Percentiles rank a stretch among this genome's conserved stretches.
phyloP scores from a whole-genome alignment of 1,284 basidiomycete genomes.

The Sanguinoderma infundibulare region DNA sequence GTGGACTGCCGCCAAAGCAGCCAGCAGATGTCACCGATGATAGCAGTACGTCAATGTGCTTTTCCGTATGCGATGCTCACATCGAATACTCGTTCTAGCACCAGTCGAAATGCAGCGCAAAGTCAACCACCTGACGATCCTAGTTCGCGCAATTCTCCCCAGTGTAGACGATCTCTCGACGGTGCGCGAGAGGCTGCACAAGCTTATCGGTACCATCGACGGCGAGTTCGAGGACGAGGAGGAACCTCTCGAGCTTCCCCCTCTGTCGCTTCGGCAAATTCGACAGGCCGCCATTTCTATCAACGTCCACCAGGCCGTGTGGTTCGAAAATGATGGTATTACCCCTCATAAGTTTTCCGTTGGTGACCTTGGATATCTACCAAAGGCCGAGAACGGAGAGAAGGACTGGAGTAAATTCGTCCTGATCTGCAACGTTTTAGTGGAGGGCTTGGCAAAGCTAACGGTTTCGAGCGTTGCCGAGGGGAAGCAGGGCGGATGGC shows the following conservation, averaged over 20 bases:
- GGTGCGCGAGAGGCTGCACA: conserved; percentile 31
- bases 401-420: conserved; percentile 39
- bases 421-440: conserved; percentile 44
- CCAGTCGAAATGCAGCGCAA: conserved; percentile 28
- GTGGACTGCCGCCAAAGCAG: conserved; percentile 14
- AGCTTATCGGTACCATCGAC: conserved; percentile 38
- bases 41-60: conserved; percentile 9
- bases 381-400: conserved; percentile 36
- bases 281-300: conserved; percentile 43
- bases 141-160: conserved; percentile 45
- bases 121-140: conserved; percentile 33
- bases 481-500: conserved; percentile 32
- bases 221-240: conserved; percentile 11
- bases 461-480: conserved; percentile 18
- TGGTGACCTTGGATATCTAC: conserved; percentile 54
- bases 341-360: conserved; percentile 43
- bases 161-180: conserved; percentile 15
- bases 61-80: too few species aligned
- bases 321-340: conserved; percentile 42
- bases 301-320: conserved; percentile 44
- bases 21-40: conserved; percentile 10
- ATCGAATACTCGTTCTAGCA: background rate
- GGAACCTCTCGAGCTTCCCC: conserved; percentile 1
- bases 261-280: conserved; percentile 42
- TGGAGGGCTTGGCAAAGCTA: conserved; percentile 25